A percentile compares a stretch with the other conserved stretches of the same genome.
These are phyloP conservation scores for Allomyces macrogynus DNA, from an alignment of 192 early-diverging fungal genomes.

Conservation along the genomic window DNA sequence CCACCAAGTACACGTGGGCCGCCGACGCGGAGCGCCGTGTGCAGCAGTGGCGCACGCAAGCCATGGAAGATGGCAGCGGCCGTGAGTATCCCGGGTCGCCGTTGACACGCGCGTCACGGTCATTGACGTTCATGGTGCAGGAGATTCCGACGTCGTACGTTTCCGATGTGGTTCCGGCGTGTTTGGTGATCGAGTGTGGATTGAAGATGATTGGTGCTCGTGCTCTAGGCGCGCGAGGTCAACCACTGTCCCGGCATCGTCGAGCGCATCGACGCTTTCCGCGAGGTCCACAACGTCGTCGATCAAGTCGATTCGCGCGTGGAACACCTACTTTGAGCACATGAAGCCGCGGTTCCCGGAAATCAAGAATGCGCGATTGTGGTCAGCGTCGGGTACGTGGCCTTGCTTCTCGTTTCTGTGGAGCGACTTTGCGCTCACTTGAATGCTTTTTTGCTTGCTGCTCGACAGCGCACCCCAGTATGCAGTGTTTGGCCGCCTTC, in stretches of 20 bases:
- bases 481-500: too few species aligned
- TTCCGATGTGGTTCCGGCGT: background rate
- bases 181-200: too few species aligned
- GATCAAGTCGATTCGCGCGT: background rate
- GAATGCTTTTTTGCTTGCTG: background rate
- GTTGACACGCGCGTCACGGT: background rate
- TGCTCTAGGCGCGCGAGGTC: too few species aligned
- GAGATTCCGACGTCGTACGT: background rate
- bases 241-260: background rate
- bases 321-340: background rate
- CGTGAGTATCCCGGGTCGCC: background rate
- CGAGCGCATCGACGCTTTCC: background rate
- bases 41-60: too few species aligned
- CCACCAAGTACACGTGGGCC: too few species aligned
- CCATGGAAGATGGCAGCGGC: too few species aligned
- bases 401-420: background rate
- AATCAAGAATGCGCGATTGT: background rate
- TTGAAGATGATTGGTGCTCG: too few species aligned
- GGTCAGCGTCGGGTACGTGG: background rate
- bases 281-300: background rate
- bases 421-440: background rate
- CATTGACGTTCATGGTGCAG: background rate
- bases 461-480: background rate
- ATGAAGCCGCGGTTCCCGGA: background rate
- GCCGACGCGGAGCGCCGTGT: too few species aligned